Evolutionary conservation across 192 early-diverging fungal genomes (phyloP), one percentile per base, ranked within the genome.

Genomic region (Umbelopsis vinacea): DNA sequence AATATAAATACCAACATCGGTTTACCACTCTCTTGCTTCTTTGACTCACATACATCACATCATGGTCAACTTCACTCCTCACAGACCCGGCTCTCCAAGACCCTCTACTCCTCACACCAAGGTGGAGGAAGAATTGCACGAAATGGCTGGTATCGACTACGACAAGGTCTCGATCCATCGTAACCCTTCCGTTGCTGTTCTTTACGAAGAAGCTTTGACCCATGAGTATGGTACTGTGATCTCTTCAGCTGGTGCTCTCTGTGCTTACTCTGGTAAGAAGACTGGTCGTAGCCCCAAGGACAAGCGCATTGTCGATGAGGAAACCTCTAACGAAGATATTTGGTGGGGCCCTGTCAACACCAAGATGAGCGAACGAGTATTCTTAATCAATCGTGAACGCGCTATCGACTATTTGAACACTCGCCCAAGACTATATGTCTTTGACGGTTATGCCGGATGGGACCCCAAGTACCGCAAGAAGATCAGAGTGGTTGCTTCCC

Each of bases 281-380:
- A 97, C 89, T 38, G 93, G 97, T 48, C 92, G 97, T 73, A 93
- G 92, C 29, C 97, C 97, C 75, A 87, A 88, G 75, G 97, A 98
- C 89, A 98, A 98, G 90, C 94, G 97, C 78, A 92, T 98, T 76
- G 97, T 97, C 57, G 95, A 97, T 70, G 97, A 98, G 80, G 79
- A 87, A 9, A 80, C 87, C 24, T 93, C 95, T n/a, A 82, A 83
- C 21, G 83, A 94, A 76, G 92, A 97, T 75, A 89, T 98, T 80
- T 98, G 97, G 97, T 98, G 97, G 96, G 97, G 97, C 35, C 95
- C 97, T 19, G 94, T 98, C 66, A 98, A 98, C 90, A 93, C 92
- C 79, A 93, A 92, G 80, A 92, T 98, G 75, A 87, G 84, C 22
- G 86, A 89, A 75, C 79, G 86, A 33, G 82, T 90, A 11, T 98